Percentiles rank a stretch among this genome's conserved stretches.
These are phyloP conservation scores for Cryphonectria nitschkei DNA, from an alignment of 2,329 filamentous ascomycete species.

Conservation along the genomic window DNA sequence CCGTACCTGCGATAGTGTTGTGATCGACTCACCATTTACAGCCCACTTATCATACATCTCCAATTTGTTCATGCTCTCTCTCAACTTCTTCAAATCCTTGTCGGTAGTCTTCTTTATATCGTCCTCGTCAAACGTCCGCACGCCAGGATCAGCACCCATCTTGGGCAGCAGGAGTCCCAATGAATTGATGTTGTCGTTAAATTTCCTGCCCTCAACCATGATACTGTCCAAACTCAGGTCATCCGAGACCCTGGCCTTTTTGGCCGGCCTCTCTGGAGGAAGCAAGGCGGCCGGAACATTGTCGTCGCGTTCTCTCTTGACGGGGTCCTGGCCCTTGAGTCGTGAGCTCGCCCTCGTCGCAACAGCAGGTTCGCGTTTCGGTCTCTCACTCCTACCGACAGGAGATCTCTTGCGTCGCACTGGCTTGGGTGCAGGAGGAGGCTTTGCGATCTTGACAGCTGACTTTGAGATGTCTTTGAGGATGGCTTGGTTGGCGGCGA, in stretches of 20 bases:
- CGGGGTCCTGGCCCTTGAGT: constrained; percentile 54
- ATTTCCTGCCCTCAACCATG: constrained; percentile 78
- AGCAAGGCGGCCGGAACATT: constrained; percentile 16
- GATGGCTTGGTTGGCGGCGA: constrained; percentile 80
- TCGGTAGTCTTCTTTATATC: constrained; percentile 81
- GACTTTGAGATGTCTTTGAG: constrained; percentile 76
- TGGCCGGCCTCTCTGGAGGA: constrained; percentile 46
- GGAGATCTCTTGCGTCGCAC: constrained; percentile 43
- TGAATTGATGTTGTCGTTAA: constrained; percentile 69
- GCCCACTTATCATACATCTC: constrained; percentile 82
- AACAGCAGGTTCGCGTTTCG: constrained; percentile 51
- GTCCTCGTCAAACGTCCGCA: constrained; percentile 83
- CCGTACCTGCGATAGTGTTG: background rate
- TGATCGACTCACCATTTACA: constrained; percentile 66
- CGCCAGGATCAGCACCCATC: constrained; percentile 75
- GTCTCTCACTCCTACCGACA: constrained; percentile 44
- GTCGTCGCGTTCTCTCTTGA: constrained; percentile 49
- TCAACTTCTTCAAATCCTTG: constrained; percentile 71
- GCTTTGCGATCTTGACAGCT: constrained; percentile 61
- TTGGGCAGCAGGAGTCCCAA: constrained; percentile 62
- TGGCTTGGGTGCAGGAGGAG: constrained; percentile 12
- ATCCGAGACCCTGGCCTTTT: constrained; percentile 57
- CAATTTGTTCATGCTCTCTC: constrained; percentile 77
- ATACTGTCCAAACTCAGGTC: constrained; percentile 76
- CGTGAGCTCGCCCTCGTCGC: constrained; percentile 63